These are phyloP conservation scores for Eimeria necatrix DNA, from an alignment of 169 alveolate species.

Conservation along the genomic window DNA sequence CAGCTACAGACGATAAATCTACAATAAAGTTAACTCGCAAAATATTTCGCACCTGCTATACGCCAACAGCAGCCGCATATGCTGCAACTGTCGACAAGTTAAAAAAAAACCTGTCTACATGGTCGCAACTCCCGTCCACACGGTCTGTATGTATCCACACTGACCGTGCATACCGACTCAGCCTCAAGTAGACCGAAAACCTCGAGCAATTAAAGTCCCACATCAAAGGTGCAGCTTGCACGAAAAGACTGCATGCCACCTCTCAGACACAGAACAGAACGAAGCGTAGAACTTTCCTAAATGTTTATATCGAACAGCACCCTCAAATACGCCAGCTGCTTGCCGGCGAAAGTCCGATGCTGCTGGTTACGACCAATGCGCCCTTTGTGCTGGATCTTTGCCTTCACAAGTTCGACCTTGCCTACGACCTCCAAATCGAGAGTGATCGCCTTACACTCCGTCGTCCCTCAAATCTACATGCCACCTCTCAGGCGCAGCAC, in stretches of 20 bases:
- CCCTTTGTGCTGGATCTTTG: constrained; percentile 84
- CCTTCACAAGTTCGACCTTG: constrained; percentile 94
- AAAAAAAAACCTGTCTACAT: constrained; percentile 2
- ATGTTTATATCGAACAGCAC: constrained; percentile 98
- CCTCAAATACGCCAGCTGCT: constrained; percentile 99
- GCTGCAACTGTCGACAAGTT: constrained; percentile 42
- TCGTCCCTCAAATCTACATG: constrained; percentile 93
- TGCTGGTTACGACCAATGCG: constrained; percentile 99
- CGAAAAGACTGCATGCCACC: constrained; percentile 92
- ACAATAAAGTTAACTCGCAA: constrained; percentile 12
- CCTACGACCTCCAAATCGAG: constrained; percentile 97
- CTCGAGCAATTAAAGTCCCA: constrained; percentile 1
- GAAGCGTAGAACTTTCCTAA: constrained; percentile 93
- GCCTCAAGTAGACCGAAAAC: background rate
- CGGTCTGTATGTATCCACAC: constrained; percentile 3
- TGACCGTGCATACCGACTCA: background rate
- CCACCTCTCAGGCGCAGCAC: constrained; percentile 98
- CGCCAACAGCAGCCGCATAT: constrained; percentile 13
- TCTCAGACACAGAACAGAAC: constrained; percentile 94
- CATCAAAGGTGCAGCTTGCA: background rate
- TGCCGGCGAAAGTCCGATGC: constrained; percentile 99
- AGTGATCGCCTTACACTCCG: constrained; percentile 97
- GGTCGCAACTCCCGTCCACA: constrained; percentile 1
- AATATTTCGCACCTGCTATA: constrained; percentile 43
- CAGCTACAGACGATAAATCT: constrained; percentile 9